Evolutionary conservation across 805 yeast genomes (phyloP), one percentile per base, ranked within the genome.

Genomic region (Myxozyma lipomycoides): DNA sequence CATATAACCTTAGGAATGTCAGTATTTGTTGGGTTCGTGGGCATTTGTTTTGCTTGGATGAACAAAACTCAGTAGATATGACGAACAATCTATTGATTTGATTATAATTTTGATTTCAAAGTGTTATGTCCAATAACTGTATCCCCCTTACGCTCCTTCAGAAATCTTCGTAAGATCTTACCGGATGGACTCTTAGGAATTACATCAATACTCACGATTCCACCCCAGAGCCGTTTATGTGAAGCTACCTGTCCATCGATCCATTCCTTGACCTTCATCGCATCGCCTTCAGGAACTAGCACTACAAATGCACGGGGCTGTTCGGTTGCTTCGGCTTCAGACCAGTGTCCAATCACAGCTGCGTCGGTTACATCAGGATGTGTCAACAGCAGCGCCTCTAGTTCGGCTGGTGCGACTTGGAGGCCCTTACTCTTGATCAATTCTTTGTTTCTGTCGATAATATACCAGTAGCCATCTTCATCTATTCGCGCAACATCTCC

Each of bases 161-260:
- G 32, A 15, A 49, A 79, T 75, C 96, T 82, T 77, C 97, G 81
- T 83, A 88, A 84, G 62, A 90, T 88, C 77, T 90, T 90, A 60
- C 97, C 97, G 3, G 95, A 84, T 72, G 96, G 82, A 24, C 95
- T 86, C 78, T 90, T 90, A 68, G 97, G 97, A 65, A 90, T 78
- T 64, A 82, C 93, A 51, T 80, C 84, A 40, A 88, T 84, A 47
- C 84, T 74, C 52, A 83, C 78, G 51, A 86, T 78, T 17, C 73
- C 73, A 2, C 73, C 73, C 70, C 71, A 70, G 1, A 70, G 61
- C 10, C 67, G 56, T 59, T 70, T 70, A 58, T 70, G 73, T 34
- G 58, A 51, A 4, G 73, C 67, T 4, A 70, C 73, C 40, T 56
- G 60, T 43, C 50, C 42, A 52, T 69, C 69, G 55, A 70, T 63